Percentiles rank a stretch among this genome's conserved stretches.
phyloP scores from a whole-genome alignment of 2,329 filamentous ascomycete species.

The Nigrograna mackinnonii region DNA sequence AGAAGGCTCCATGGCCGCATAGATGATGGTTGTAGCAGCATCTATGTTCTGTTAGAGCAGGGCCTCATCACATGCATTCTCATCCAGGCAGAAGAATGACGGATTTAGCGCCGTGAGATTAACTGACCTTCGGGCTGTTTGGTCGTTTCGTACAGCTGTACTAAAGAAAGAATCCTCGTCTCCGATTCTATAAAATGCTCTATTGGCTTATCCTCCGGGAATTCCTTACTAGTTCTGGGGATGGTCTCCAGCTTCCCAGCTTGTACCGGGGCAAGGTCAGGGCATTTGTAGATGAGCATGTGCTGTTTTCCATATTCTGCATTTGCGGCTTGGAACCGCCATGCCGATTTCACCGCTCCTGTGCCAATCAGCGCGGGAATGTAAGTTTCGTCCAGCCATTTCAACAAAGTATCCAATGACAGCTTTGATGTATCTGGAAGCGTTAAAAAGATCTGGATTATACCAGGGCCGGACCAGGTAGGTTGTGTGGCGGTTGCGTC shows the following conservation, averaged over 20 bases:
- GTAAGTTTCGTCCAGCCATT: conserved; percentile 28
- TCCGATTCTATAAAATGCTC: conserved; percentile 24
- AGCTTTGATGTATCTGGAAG: conserved; percentile 16
- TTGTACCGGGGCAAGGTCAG: conserved; percentile 20
- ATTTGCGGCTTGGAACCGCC: conserved; percentile 25
- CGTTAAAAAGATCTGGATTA: conserved; percentile 22
- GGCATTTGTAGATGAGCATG: conserved; percentile 26
- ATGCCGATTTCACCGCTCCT: conserved; percentile 17
- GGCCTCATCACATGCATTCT: background rate
- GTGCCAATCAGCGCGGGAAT: conserved; percentile 22
- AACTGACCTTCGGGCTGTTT: conserved; percentile 22
- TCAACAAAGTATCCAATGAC: conserved; percentile 18
- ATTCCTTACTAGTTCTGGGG: conserved; percentile 17
- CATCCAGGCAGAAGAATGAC: background rate
- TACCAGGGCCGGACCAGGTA: conserved; percentile 22
- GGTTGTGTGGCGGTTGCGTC: conserved; percentile 2
- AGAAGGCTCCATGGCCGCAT: conserved; percentile 30
- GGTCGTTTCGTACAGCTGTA: conserved; percentile 19
- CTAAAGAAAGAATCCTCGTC: conserved; percentile 18
- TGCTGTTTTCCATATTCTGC: conserved; percentile 19
- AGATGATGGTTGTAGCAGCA: conserved; percentile 20
- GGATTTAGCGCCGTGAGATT: too few relatives aligned
- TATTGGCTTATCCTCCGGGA: conserved; percentile 16
- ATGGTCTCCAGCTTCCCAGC: conserved; percentile 18
- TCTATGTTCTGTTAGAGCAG: conserved; percentile 10